Base-by-base conservation (phyloP, 345 rosid genomes). In the Chamaenerion angustifolium region DNA sequence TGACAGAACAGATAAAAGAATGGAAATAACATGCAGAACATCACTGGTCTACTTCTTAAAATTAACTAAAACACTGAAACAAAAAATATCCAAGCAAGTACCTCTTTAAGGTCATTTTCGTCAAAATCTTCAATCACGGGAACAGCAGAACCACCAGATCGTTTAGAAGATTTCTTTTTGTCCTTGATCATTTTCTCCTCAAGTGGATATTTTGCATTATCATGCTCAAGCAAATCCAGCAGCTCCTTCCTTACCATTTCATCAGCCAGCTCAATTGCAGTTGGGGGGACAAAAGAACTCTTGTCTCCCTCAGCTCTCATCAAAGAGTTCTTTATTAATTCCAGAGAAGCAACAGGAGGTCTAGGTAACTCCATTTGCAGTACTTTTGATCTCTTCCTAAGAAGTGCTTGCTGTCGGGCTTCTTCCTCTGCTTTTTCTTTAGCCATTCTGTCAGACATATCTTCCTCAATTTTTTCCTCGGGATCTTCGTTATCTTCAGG, bases 141-240 rank as follows among this genome's bases (percentile, higher is more conserved):
- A 57, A 79, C 60, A 56, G 72, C 63, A 73, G 47, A 56, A 51
- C 75, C 82, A 61, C 67, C 71, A 55, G 79, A 64, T 42, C 71
- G 76, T 68, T 84, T 92, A 58, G 37, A 61, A 54, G 79, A 90
- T 69, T 93, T 88, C 83, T 75, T 85, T 63, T 80, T 93, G 72
- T 77, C 89, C 68, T 61, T 78, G 16, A 25, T 70, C 27, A 49
- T 53, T 69, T 82, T 88, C 52, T 71, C 96, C 44, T 82, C 94
- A 62, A 88, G 85, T n/a, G 97, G 99, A 76, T 93, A 93, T 69
- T 93, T 88, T 46, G 92, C 88, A 82, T 81, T 88, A 64, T 93
- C 99, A 61, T 88, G 95, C 69, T 85, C 94, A 37, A 93, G 71
- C 58, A 93, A 70, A 46, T 60, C 53, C 3, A 93, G 68, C 57